Evolutionary conservation across 1,139 yeast genomes (phyloP).

Genomic region (Petasospora rhodanensis): DNA sequence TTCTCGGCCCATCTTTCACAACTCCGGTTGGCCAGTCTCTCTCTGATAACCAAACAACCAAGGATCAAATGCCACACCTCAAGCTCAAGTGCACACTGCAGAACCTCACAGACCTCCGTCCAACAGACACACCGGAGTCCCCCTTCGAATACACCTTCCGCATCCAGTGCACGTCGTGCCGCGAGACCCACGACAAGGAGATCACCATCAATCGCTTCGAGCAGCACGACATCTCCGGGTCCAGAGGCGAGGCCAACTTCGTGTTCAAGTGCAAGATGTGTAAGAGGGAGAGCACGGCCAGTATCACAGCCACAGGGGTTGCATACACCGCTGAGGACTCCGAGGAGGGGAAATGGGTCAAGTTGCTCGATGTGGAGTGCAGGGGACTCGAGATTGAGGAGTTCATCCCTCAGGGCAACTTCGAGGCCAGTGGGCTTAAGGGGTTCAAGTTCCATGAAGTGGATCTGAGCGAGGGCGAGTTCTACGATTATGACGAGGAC

Average conservation of each 20-base stretch:
- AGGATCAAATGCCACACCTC: too few relatives aligned
- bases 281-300: conserved; percentile 39
- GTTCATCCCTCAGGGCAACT: conserved; percentile 63
- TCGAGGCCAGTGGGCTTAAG: conserved; percentile 55
- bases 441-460: conserved; percentile 52
- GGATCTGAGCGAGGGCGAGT: conserved; percentile 76
- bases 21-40: too few relatives aligned
- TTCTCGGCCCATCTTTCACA: too few relatives aligned
- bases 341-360: conserved; percentile 28
- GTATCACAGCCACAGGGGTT: conserved; percentile 34
- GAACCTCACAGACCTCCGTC: conserved; percentile 60
- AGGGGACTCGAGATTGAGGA: conserved; percentile 76
- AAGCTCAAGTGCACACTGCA: conserved; percentile 55
- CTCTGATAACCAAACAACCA: too few relatives aligned
- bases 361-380: conserved; percentile 67
- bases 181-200: conserved; percentile 73
- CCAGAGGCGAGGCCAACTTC: conserved; percentile 82
- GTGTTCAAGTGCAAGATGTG: conserved; percentile 74
- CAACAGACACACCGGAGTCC: conserved; percentile 52
- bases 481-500: conserved; percentile 94
- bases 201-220: conserved; percentile 65
- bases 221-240: conserved; percentile 51
- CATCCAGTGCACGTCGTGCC: conserved; percentile 74
- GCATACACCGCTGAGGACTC: conserved; percentile 33
- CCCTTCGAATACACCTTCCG: conserved; percentile 76